Conservation (phyloP, 2,329 filamentous ascomycete genomes). For the Claviceps quebecensis region DNA sequence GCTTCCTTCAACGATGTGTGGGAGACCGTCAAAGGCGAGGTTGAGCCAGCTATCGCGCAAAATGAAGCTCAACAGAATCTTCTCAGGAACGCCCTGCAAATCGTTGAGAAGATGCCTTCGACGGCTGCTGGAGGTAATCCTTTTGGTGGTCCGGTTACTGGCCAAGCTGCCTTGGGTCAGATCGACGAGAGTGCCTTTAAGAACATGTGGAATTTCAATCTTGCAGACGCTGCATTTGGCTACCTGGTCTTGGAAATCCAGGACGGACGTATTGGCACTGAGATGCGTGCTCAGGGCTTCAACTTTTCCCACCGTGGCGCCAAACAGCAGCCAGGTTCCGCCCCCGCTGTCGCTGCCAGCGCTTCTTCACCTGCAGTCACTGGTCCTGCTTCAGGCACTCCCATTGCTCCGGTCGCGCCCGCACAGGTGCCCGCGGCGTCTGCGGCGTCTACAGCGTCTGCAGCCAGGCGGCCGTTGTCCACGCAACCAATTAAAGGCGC, state of each 20-base stretch:
- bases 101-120: conserved; percentile 96
- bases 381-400: conserved; percentile 14
- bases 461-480: conserved; percentile 23
- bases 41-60: conserved; percentile 83
- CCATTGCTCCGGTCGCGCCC: conserved; percentile 23
- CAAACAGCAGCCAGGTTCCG: conserved; percentile 48
- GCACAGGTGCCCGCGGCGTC: conserved; percentile 20
- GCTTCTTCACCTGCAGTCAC: conserved; percentile 12
- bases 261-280: conserved; percentile 87
- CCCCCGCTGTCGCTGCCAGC: conserved; percentile 20
- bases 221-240: conserved; percentile 93
- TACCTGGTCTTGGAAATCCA: conserved; percentile 93
- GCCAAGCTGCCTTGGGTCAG: conserved; percentile 61
- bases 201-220: conserved; percentile 99
- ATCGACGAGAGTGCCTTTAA: conserved; percentile 99
- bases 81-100: conserved; percentile 75
- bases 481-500: conserved; percentile 29
- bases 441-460: conserved; percentile 16
- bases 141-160: conserved; percentile 74
- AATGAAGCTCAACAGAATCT: conserved; percentile 91
- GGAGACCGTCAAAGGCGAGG: conserved; percentile 95
- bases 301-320: conserved; percentile 94
- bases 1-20: conserved; percentile 98
- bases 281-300: conserved; percentile 98
- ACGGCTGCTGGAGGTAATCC: conserved; percentile 93